These are phyloP conservation scores for Trichoderma arundinaceum DNA, from an alignment of 2,329 filamentous ascomycete genomes.

Conservation along the genomic window DNA sequence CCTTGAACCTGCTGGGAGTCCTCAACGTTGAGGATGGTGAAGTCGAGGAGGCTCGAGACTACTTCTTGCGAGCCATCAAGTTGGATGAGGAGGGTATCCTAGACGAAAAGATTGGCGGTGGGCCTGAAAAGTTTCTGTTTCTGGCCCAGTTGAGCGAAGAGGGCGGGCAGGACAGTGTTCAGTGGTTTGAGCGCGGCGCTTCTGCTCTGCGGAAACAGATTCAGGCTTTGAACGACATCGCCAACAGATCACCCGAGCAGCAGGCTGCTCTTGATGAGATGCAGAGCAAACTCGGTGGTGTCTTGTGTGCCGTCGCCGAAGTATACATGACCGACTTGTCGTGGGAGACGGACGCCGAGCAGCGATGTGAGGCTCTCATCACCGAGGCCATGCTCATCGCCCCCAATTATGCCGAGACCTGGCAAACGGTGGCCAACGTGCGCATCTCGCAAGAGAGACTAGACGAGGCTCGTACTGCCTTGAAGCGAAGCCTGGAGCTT, in stretches of 20 bases:
- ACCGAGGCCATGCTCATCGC: slow-evolving; percentile 89
- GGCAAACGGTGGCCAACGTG: slow-evolving; percentile 93
- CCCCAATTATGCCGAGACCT: slow-evolving; percentile 81
- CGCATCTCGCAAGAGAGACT: slow-evolving; percentile 83
- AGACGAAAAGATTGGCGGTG: slow-evolving; percentile 75
- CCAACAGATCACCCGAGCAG: slow-evolving; percentile 48
- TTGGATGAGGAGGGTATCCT: slow-evolving; percentile 77
- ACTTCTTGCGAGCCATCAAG: slow-evolving; percentile 74
- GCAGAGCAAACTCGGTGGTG: slow-evolving; percentile 81
- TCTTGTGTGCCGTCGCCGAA: slow-evolving; percentile 92
- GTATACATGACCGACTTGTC: slow-evolving; percentile 99
- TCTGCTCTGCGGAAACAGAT: slow-evolving; percentile 74
- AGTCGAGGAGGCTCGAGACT: slow-evolving; percentile 71
- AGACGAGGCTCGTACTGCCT: slow-evolving; percentile 79
- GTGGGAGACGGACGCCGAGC: slow-evolving; percentile 89
- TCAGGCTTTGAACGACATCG: slow-evolving; percentile 60
- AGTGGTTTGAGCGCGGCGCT: slow-evolving; percentile 74
- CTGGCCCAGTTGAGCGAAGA: slow-evolving; percentile 85
- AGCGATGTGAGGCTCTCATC: slow-evolving; percentile 83
- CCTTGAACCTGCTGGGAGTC: slow-evolving; percentile 78
- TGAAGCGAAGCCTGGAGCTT: slow-evolving; percentile 77
- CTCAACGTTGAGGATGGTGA: slow-evolving; percentile 85
- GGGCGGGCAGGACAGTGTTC: slow-evolving; percentile 68
- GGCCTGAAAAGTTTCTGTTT: slow-evolving; percentile 93
- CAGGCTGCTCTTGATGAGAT: slow-evolving; percentile 65